phyloP scores from a whole-genome alignment of 2,329 filamentous ascomycete species.

The Tolypocladium tropicale region DNA sequence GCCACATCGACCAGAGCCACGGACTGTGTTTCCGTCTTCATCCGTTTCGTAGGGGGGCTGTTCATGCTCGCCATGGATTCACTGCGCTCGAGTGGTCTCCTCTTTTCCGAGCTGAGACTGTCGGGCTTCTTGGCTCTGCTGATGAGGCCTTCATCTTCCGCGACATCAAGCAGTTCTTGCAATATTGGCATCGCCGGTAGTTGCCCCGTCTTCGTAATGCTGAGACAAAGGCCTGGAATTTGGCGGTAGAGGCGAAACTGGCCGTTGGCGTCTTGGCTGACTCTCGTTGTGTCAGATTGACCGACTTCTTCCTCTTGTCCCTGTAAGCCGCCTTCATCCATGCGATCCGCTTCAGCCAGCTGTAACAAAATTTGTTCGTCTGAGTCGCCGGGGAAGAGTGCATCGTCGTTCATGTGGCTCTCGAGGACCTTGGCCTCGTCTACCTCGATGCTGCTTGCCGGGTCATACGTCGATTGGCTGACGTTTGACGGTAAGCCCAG shows the following conservation, averaged over 20 bases:
- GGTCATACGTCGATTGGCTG: constrained; percentile 14
- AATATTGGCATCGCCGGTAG: constrained; percentile 27
- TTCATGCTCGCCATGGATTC: background rate
- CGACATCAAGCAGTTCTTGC: constrained; percentile 27
- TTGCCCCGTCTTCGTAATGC: constrained; percentile 27
- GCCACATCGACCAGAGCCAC: background rate
- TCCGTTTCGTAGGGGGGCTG: background rate
- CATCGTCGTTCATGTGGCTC: constrained; percentile 35
- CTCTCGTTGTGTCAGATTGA: background rate
- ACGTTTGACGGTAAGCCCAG: constrained; percentile 37
- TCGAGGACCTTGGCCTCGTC: constrained; percentile 51
- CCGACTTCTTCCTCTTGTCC: background rate
- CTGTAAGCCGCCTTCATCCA: background rate
- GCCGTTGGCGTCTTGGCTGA: background rate
- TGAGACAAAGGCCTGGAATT: constrained; percentile 28
- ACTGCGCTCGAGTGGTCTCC: constrained; percentile 1
- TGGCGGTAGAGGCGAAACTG: background rate
- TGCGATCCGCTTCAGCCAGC: constrained; percentile 6
- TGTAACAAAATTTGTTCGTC: constrained; percentile 37
- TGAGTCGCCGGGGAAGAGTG: constrained; percentile 38
- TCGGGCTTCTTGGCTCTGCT: constrained; percentile 9
- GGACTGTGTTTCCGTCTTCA: background rate
- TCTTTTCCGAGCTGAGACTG: constrained; percentile 16
- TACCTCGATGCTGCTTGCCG: constrained; percentile 43
- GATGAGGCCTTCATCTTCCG: constrained; percentile 25